A percentile compares a stretch with the other conserved stretches of the same genome.
Evolutionary conservation across 371 early-diverging fungal species (phyloP).

Genomic region (Haplosporangium sp.): DNA sequence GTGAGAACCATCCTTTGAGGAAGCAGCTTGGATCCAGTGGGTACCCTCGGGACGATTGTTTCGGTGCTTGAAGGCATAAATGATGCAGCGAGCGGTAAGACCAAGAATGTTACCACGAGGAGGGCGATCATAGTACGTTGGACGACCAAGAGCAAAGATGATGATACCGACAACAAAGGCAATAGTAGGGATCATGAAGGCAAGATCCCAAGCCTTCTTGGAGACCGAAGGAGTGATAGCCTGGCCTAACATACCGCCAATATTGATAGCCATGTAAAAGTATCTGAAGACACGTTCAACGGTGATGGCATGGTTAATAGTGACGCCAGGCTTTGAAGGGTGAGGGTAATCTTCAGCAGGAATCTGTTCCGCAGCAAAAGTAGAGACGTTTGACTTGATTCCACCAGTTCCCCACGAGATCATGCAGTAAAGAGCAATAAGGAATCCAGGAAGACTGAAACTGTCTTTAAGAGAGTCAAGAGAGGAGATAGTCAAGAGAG

Average conservation of each 20-base stretch:
- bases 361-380: constrained; percentile 81
- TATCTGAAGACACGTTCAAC: constrained; percentile 70
- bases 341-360: constrained; percentile 50
- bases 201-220: constrained; percentile 63
- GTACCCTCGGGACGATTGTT: constrained; percentile 55
- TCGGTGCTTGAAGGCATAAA: constrained; percentile 68
- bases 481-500: constrained; percentile 76
- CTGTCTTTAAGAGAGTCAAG: constrained; percentile 63
- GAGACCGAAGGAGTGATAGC: constrained; percentile 67
- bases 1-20: constrained; percentile 6
- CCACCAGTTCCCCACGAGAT: constrained; percentile 92
- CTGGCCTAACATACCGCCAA: constrained; percentile 77
- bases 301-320: constrained; percentile 62
- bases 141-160: constrained; percentile 69
- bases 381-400: constrained; percentile 84
- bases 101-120: constrained; percentile 74
- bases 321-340: constrained; percentile 56
- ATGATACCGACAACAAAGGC: constrained; percentile 74
- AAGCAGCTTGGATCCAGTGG: constrained; percentile 61
- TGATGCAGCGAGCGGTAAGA: constrained; percentile 61
- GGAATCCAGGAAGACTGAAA: constrained; percentile 72
- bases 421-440: constrained; percentile 72
- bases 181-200: constrained; percentile 77
- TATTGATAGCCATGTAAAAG: constrained; percentile 89
- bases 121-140: constrained; percentile 67